These are phyloP conservation scores for Xerocomellus dryophilus DNA, from an alignment of 768 basidiomycete genomes.

Conservation along the genomic window DNA sequence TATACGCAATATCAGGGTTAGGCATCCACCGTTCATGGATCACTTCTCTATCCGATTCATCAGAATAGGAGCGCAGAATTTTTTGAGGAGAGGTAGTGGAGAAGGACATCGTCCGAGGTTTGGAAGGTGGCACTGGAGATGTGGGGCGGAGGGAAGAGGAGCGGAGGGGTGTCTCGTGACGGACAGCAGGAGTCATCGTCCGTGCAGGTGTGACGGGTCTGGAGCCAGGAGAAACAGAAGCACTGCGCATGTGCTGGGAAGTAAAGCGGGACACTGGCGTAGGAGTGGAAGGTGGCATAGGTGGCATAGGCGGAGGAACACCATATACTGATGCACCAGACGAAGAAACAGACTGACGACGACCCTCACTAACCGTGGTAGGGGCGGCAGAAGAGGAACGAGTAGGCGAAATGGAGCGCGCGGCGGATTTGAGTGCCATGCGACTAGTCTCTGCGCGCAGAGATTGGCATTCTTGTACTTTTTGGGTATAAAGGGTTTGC, in stretches of 20 bases:
- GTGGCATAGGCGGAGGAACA: conserved; percentile 29
- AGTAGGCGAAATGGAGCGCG: conserved; percentile 21
- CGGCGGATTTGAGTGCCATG: conserved; percentile 35
- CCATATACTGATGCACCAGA: conserved; percentile 36
- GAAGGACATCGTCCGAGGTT: conserved; percentile 49
- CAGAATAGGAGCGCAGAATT: conserved; percentile 59
- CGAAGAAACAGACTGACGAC: conserved; percentile 32
- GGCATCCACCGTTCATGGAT: conserved; percentile 70
- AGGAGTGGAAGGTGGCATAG: conserved; percentile 43
- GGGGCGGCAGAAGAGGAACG: conserved; percentile 31
- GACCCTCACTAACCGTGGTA: conserved; percentile 17
- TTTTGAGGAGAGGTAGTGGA: conserved; percentile 50
- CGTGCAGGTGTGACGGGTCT: conserved; percentile 35
- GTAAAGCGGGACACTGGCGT: conserved; percentile 52
- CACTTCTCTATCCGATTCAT: conserved; percentile 56
- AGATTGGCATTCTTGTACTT: conserved; percentile 67
- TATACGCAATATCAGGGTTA: conserved; percentile 35
- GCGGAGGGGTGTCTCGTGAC: conserved; percentile 31
- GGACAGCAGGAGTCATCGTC: conserved; percentile 26
- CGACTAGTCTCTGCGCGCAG: conserved; percentile 66
- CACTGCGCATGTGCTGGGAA: conserved; percentile 54
- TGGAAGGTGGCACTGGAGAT: conserved; percentile 35
- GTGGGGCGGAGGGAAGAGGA: conserved; percentile 29
- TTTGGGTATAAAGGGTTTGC: conserved; percentile 61
- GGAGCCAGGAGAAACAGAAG: conserved; percentile 42